Evolutionary conservation across 1,139 yeast species (phyloP).

Genomic region (Suhomyces choctaworum): DNA sequence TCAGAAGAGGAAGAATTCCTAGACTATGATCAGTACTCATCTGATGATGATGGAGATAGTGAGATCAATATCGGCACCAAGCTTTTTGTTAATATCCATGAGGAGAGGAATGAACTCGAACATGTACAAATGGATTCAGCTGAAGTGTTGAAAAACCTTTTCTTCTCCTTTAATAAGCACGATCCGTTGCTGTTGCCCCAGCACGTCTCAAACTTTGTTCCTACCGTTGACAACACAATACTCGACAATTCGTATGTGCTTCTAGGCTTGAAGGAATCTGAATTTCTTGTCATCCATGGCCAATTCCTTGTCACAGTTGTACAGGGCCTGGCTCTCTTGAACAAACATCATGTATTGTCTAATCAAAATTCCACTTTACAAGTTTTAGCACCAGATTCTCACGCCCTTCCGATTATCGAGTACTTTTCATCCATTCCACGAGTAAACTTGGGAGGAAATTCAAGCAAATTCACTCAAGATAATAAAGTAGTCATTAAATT

Average conservation of each 20-base stretch:
- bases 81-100: no score
- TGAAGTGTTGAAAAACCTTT: constrained; percentile 47
- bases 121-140: constrained; percentile 45
- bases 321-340: constrained; percentile 61
- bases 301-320: constrained; percentile 53
- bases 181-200: neutral
- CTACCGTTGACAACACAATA: constrained; percentile 39
- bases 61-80: constrained; percentile 3
- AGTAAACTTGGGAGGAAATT: no score
- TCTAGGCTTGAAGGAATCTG: constrained; percentile 47
- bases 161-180: constrained; percentile 24
- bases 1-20: constrained; percentile 21
- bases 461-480: no score
- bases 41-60: constrained; percentile 26
- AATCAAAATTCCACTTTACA: constrained; percentile 20
- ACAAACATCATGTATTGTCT: constrained; percentile 48
- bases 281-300: constrained; percentile 59
- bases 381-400: constrained; percentile 31
- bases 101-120: no score
- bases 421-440: no score
- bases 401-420: constrained; percentile 1
- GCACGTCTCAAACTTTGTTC: constrained; percentile 29
- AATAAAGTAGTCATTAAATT: constrained; percentile 49
- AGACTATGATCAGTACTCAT: constrained; percentile 26
- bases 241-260: constrained; percentile 30